These are phyloP conservation scores for Penicillium sp. DNA, from an alignment of 2,329 filamentous ascomycete species.

Conservation along the genomic window DNA sequence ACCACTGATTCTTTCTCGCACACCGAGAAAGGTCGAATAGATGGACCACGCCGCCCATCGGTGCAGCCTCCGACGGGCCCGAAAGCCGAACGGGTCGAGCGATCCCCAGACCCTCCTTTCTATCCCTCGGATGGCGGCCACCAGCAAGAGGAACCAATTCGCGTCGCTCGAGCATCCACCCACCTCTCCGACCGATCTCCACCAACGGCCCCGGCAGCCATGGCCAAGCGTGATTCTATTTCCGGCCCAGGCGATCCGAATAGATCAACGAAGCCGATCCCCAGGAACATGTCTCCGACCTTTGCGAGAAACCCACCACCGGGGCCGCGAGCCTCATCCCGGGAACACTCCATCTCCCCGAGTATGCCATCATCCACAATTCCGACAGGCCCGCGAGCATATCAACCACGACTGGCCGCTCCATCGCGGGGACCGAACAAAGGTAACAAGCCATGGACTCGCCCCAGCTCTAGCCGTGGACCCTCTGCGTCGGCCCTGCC, in stretches of 20 bases:
- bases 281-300: constrained; percentile 26
- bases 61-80: constrained; percentile 43
- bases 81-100: constrained; percentile 38
- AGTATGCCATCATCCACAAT: constrained; percentile 34
- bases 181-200: constrained; percentile 30
- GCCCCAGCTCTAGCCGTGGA: constrained; percentile 32
- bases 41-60: constrained; percentile 16
- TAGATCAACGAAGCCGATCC: constrained; percentile 15
- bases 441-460: constrained; percentile 38
- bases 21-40: constrained; percentile 25
- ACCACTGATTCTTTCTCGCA: constrained; percentile 6
- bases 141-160: constrained; percentile 27
- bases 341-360: constrained; percentile 36
- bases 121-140: constrained; percentile 20
- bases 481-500: constrained; percentile 18
- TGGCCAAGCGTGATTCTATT: constrained; percentile 27
- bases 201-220: constrained; percentile 37
- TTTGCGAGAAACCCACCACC: constrained; percentile 24
- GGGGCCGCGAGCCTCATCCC: constrained; percentile 27
- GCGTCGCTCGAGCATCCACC: constrained; percentile 23
- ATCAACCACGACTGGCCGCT: constrained; percentile 31
- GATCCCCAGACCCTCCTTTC: constrained; percentile 22
- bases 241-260: constrained; percentile 19
- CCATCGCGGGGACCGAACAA: constrained; percentile 33
- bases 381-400: constrained; percentile 41